phyloP scores from a whole-genome alignment of 768 basidiomycete species.

The Amanita pallidorosea region DNA sequence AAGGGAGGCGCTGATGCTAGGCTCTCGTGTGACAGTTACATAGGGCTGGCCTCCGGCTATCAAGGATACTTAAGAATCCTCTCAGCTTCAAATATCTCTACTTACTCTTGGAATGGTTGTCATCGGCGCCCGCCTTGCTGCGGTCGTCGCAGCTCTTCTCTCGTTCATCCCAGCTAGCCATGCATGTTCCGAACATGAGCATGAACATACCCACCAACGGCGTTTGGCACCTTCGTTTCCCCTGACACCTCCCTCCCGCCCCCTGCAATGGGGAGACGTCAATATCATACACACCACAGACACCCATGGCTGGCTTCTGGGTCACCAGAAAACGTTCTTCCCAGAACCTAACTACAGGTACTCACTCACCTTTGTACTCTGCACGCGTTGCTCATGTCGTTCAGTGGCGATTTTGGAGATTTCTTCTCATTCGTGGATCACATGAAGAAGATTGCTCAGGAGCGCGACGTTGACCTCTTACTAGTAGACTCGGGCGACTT shows the following conservation, averaged over 20 bases:
- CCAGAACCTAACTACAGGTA: conserved; percentile 72
- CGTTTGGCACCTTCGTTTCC: conserved; percentile 29
- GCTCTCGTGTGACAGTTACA: too few species aligned
- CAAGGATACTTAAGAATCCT: too few species aligned
- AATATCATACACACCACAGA: conserved; percentile 86
- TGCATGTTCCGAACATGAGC: conserved; percentile 16
- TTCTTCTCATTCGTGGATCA: conserved; percentile 79
- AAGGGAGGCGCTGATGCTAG: too few species aligned
- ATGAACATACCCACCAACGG: conserved; percentile 18
- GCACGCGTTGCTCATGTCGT: background rate
- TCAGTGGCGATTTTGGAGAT: conserved; percentile 49
- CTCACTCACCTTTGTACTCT: conserved; percentile 8
- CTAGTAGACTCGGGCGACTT: conserved; percentile 76
- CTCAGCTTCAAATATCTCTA: too few species aligned
- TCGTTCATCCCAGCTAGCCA: conserved; percentile 2
- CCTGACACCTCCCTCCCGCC: conserved; percentile 48
- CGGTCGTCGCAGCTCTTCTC: background rate
- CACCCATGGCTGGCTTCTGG: conserved; percentile 61
- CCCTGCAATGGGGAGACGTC: conserved; percentile 80
- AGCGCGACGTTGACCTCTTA: conserved; percentile 72
- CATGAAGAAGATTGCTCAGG: conserved; percentile 65
- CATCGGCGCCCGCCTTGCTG: background rate
- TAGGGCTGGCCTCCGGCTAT: too few species aligned
- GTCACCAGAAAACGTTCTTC: conserved; percentile 64
- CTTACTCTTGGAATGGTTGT: background rate